Evolutionary conservation across 257 asterid genomes (phyloP).

Genomic region (Euphrasia confusa): DNA sequence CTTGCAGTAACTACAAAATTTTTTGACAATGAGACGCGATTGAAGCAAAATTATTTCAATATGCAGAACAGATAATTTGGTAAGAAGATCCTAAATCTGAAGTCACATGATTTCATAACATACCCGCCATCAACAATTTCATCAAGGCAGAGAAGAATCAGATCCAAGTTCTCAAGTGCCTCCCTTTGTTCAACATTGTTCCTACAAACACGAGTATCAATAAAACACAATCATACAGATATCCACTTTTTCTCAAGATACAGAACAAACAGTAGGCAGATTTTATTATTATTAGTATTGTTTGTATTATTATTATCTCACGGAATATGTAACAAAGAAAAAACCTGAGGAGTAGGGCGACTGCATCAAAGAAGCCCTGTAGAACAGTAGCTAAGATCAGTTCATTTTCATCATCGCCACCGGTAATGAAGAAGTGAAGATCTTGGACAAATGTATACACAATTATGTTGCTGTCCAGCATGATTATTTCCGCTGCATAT

Average conservation of each 20-base stretch:
- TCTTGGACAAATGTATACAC: slow-evolving; percentile 87
- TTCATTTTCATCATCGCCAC: slow-evolving; percentile 92
- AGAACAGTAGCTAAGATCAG: slow-evolving; percentile 74
- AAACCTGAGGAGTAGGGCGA: slow-evolving; percentile 81
- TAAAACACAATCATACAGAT: slow-evolving; percentile 12
- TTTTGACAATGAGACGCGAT: no score
- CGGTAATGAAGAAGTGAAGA: slow-evolving; percentile 88
- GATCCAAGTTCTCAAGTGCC: slow-evolving; percentile 94
- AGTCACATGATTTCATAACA: slow-evolving; percentile 22
- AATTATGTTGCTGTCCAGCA: slow-evolving; percentile 75
- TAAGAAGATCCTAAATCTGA: not conserved
- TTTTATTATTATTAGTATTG: no score
- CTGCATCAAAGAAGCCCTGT: slow-evolving; percentile 83
- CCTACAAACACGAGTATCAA: slow-evolving; percentile 38
- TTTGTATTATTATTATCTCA: not conserved
- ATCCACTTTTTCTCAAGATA: not conserved
- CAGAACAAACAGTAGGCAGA: not conserved
- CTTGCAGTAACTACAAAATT: not conserved
- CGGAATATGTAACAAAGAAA: not conserved
- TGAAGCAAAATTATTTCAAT: no score
- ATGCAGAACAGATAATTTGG: no score
- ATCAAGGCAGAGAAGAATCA: slow-evolving; percentile 85
- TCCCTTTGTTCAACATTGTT: slow-evolving; percentile 84
- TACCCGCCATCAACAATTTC: slow-evolving; percentile 98
- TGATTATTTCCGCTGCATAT: slow-evolving; percentile 81